A percentile compares a stretch with the other conserved stretches of the same genome.
Evolutionary conservation across 495 filamentous ascomycete species (phyloP).

Genomic region (Lophium mytilinum): DNA sequence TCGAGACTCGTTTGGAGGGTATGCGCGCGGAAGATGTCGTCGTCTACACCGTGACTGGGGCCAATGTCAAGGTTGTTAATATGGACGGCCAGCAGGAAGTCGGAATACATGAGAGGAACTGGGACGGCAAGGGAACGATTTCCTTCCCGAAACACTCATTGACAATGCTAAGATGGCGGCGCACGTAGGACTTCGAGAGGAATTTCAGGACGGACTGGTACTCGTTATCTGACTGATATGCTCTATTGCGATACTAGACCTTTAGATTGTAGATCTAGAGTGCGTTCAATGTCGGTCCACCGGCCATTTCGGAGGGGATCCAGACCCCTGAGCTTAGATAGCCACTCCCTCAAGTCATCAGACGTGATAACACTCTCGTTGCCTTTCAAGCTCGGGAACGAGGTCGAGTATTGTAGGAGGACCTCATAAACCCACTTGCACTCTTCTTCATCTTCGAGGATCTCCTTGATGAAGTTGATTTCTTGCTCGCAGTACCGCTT

Average conservation of each 20-base stretch:
- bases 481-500: conserved; percentile 28
- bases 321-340: conserved; percentile 28
- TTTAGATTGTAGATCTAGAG: conserved; percentile 14
- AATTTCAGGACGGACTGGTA: neutral
- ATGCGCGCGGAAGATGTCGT: conserved; percentile 37
- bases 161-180: conserved; percentile 54
- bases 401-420: conserved; percentile 21
- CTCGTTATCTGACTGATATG: too few relatives aligned
- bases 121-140: conserved; percentile 51
- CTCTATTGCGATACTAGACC: too few relatives aligned
- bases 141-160: conserved; percentile 58
- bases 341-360: conserved; percentile 32
- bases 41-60: conserved; percentile 54
- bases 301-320: conserved; percentile 34
- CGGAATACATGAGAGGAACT: conserved; percentile 48
- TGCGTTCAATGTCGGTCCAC: conserved; percentile 31
- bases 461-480: conserved; percentile 44
- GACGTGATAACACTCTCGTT: conserved; percentile 23
- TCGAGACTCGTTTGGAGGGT: conserved; percentile 50
- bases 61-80: conserved; percentile 48
- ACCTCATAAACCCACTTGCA: conserved; percentile 38
- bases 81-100: conserved; percentile 54
- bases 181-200: neutral
- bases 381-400: conserved; percentile 25
- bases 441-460: conserved; percentile 54